Evolutionary conservation across 495 filamentous ascomycete genomes (phyloP), one percentile per base, ranked within the genome.

Genomic region (Hypomontagnella submonticulosa): DNA sequence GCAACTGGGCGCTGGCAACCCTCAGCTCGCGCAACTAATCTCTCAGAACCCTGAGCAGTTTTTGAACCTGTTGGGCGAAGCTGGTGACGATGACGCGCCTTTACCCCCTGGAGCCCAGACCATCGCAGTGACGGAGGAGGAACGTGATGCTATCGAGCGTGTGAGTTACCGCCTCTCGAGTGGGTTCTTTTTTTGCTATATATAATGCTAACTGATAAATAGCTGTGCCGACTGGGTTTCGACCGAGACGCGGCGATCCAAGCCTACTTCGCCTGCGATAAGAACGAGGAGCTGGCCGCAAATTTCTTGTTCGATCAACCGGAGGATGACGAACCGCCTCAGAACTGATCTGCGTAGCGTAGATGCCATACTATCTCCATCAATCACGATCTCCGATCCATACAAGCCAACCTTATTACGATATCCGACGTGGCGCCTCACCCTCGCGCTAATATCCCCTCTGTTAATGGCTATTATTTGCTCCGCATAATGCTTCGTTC

Each of bases 221-320:
- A 97, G 92, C 82, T 99, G 65, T 94, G 91, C 75, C 88, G 88
- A 56, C 87, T 99, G 27, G 95, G 95, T 9, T 99, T 99, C 75
- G 86, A 93, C 51, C 89, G 93, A 27, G 94, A 98, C 69, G 85
- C 90, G 66, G 96, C 94, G 41, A 97, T 99, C 73, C 95, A 99
- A 80, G 95, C 95, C 10, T 99, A 98, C 80, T 98, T 99, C 75
- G 95, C 95, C 5, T 99, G 95, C 76, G 95, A 99, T 78, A 99
- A 98, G 84, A 97, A 99, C 76, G 95, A 99, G 77, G 95, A 99
- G 75, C 81, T 98, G 34, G 93, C 95, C 3, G 95, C 95, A 30
- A 99, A 99, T 73, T 97, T 97, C 78, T 82, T 99, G 52, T 99
- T 99, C 72, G 95, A 99, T 66, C 92, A 97, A 75, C 93, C 93